phyloP scores from a whole-genome alignment of 2,329 filamentous ascomycete species.

The Xylaria arbuscula region DNA sequence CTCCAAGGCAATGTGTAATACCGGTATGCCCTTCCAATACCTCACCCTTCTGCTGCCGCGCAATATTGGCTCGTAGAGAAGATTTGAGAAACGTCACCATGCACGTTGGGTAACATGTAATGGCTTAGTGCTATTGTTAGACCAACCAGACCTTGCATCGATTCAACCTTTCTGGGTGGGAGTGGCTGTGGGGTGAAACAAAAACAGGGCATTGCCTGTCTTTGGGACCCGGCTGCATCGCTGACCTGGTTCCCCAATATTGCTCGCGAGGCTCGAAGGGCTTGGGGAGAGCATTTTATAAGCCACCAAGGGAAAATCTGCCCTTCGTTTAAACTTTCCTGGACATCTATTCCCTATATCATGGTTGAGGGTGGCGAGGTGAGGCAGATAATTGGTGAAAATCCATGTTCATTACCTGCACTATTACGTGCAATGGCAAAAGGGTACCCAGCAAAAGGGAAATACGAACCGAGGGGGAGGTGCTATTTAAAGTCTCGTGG shows the following conservation, averaged over 20 bases:
- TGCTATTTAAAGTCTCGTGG: background rate
- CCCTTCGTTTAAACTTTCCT: background rate
- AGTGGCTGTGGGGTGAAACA: conserved; percentile 27
- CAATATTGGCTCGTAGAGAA: conserved; percentile 10
- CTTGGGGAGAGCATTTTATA: conserved; percentile 8
- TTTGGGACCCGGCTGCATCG: background rate
- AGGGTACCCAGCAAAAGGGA: background rate
- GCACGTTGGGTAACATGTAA: conserved; percentile 30
- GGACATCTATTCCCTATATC: background rate
- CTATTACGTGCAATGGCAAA: background rate
- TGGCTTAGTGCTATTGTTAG: conserved; percentile 26
- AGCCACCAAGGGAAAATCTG: conserved; percentile 2
- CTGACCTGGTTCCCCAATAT: background rate
- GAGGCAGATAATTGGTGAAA: background rate
- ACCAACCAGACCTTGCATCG: conserved; percentile 14
- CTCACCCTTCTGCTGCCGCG: conserved; percentile 10
- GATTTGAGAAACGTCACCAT: conserved; percentile 10
- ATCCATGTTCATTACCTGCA: background rate
- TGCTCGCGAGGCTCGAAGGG: conserved; percentile 20
- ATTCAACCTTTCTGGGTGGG: conserved; percentile 8
- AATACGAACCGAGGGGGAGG: background rate
- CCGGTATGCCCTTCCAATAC: conserved; percentile 30
- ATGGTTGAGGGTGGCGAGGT: conserved; percentile 23
- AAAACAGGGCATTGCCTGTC: conserved; percentile 16
- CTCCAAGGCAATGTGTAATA: conserved; percentile 10